Base-by-base conservation (phyloP, 2,329 filamentous ascomycete genomes). In the Claviceps spartinae region DNA sequence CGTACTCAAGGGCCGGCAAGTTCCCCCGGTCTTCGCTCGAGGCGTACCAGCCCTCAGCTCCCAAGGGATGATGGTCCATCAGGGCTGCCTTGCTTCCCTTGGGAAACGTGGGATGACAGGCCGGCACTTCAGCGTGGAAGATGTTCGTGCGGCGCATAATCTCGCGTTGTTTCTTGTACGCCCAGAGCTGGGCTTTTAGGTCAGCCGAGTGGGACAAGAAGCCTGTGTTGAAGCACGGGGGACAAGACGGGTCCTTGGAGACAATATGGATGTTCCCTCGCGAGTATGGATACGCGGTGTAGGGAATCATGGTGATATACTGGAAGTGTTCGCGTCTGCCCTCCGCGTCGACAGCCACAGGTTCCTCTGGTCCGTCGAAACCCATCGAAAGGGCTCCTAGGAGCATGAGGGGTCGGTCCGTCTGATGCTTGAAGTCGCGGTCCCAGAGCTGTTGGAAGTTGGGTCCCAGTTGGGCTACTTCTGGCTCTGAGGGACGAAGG, bases 101-200 rank as follows among this genome's bases (percentile, higher is more conserved):
- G 1, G 66, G 59, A 58, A 76, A 77, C 13, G 62, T 62, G 0
- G 74, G 74, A 51, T 75, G 72, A 1, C 64, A 59, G 3, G 60
- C 50, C 4, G 65, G 60, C 2, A 70, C 43, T 61, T 77, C 70
- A 59, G 76, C 69, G 52, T 69, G 58, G 63, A 75, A 82, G 53
- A 72, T 68, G 2, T 70, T 63, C 59, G 78, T 75, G 14, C 79
- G 75, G 2, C 81, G 74, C 22, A 72, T 67, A 50, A 83, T 73
- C 62, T 83, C 80, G 2, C 81, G 77, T 41, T 73, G 71, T 56
- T 75, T 76, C 65, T 85, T 85, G 68, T 85, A 85, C 1, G 69
- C 73, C 79, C 80, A 83, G 11, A 81, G 57, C 13, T 78, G 73
- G 58, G 73, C 78, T 61, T 76, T 76, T 30, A 82, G 36, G 59